Evolutionary conservation across 2,329 filamentous ascomycete genomes (phyloP).

Genomic region (Ceratocystis albifundus): DNA sequence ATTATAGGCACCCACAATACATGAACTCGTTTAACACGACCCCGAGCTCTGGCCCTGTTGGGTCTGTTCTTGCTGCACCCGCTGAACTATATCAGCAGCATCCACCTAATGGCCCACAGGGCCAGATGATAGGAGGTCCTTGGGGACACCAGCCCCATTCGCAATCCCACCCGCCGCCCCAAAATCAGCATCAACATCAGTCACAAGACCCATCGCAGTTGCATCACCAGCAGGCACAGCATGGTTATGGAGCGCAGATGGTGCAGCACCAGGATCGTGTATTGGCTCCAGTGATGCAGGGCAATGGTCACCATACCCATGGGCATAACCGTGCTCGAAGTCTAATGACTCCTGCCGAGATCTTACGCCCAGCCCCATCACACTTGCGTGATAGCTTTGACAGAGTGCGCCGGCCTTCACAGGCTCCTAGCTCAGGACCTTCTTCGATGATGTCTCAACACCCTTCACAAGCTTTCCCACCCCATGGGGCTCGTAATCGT

Average conservation of each 20-base stretch:
- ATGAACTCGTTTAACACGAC: slow-evolving; percentile 14
- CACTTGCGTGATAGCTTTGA: slow-evolving; percentile 21
- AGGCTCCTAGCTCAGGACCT: neutral
- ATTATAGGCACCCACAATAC: slow-evolving; percentile 15
- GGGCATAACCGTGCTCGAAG: slow-evolving; percentile 21
- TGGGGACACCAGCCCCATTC: slow-evolving; percentile 10
- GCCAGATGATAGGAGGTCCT: neutral
- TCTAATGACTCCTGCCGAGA: slow-evolving; percentile 21
- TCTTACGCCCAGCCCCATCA: slow-evolving; percentile 16
- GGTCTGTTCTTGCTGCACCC: slow-evolving; percentile 2
- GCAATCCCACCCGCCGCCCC: neutral
- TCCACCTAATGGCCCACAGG: slow-evolving; percentile 4
- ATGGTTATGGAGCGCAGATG: slow-evolving; percentile 14
- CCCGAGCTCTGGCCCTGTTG: slow-evolving; percentile 11
- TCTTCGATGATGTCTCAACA: neutral
- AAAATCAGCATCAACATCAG: neutral
- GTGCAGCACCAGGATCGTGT: slow-evolving; percentile 4
- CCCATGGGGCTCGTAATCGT: neutral
- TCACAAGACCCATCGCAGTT: neutral
- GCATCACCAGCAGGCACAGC: neutral
- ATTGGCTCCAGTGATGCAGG: neutral
- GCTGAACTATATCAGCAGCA: slow-evolving; percentile 16
- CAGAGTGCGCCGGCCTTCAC: slow-evolving; percentile 19
- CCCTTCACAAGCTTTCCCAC: neutral
- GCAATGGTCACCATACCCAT: slow-evolving; percentile 8